Conservation (phyloP, 768 basidiomycete genomes). For the Phylloporus arenicola region DNA sequence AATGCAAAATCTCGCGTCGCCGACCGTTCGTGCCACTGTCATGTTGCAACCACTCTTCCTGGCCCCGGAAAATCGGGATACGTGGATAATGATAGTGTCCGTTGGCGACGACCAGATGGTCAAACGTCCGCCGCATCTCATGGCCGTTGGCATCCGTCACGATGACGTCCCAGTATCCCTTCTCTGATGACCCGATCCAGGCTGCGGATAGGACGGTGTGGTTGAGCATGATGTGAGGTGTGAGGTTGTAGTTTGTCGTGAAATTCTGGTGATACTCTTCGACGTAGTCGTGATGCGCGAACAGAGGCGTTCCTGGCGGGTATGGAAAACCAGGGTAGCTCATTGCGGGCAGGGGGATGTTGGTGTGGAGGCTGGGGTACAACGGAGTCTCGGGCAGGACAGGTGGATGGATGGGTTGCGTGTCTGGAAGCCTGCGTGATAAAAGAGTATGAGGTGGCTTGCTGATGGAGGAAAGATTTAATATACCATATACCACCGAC, state of each 20-base stretch:
- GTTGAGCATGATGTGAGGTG: conserved; percentile 37
- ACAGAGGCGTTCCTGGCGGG: conserved; percentile 45
- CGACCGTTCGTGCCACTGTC: conserved; percentile 8
- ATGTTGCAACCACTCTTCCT: conserved; percentile 43
- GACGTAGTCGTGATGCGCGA: conserved; percentile 42
- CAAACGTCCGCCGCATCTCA: conserved; percentile 30
- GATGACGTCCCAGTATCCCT: conserved; percentile 43
- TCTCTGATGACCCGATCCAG: conserved; percentile 38
- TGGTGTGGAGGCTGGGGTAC: conserved; percentile 50
- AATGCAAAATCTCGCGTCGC: conserved; percentile 43
- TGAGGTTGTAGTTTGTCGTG: conserved; percentile 36
- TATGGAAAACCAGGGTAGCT: conserved; percentile 53
- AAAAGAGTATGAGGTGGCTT: background rate
- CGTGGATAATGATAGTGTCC: conserved; percentile 53
- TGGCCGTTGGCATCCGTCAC: conserved; percentile 22
- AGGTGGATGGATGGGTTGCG: conserved; percentile 34
- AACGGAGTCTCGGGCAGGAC: conserved; percentile 48
- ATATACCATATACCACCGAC: conserved; percentile 59
- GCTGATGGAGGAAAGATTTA: background rate
- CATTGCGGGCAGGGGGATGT: conserved; percentile 54
- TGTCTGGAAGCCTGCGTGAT: conserved; percentile 32
- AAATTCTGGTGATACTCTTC: conserved; percentile 44
- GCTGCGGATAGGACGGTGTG: conserved; percentile 38
- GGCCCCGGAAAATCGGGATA: conserved; percentile 41
- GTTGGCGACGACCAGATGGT: conserved; percentile 53